These are phyloP conservation scores for Sophora flavescens DNA, from an alignment of 306 rosid species.

Conservation along the genomic window DNA sequence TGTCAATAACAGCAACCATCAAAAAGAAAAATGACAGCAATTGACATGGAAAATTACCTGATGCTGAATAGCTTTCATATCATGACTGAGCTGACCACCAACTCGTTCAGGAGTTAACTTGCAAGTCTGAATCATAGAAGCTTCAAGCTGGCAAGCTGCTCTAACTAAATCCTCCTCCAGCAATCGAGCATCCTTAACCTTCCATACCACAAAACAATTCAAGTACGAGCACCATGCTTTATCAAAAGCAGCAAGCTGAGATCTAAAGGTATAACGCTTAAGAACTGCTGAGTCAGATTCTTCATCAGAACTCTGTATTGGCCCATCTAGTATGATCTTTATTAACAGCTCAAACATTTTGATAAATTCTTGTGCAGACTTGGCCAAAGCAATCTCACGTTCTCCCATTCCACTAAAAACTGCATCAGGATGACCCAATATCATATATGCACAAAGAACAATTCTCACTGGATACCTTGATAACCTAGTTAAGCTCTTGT, in stretches of 20 bases:
- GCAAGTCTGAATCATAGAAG: constrained; percentile 96
- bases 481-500: constrained; percentile 53
- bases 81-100: constrained; percentile 71
- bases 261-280: constrained; percentile 75
- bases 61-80: constrained; percentile 89
- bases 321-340: constrained; percentile 77
- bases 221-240: constrained; percentile 96
- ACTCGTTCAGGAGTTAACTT: constrained; percentile 77
- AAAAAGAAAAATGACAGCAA: constrained; percentile 23
- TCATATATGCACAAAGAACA: constrained; percentile 88
- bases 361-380: constrained; percentile 80
- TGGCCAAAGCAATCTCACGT: constrained; percentile 77
- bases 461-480: constrained; percentile 90
- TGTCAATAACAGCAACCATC: constrained; percentile 9
- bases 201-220: constrained; percentile 89
- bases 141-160: constrained; percentile 98
- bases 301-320: constrained; percentile 66
- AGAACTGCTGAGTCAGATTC: constrained; percentile 56
- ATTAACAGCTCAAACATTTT: constrained; percentile 71
- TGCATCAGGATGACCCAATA: constrained; percentile 88
- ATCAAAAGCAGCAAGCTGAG: constrained; percentile 88
- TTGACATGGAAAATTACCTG: constrained; percentile 65
- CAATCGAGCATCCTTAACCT: constrained; percentile 86
- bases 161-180: constrained; percentile 93
- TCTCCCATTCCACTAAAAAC: constrained; percentile 85